Evolutionary conservation across 2,329 filamentous ascomycete species (phyloP).

Genomic region (Penicillium paneum): DNA sequence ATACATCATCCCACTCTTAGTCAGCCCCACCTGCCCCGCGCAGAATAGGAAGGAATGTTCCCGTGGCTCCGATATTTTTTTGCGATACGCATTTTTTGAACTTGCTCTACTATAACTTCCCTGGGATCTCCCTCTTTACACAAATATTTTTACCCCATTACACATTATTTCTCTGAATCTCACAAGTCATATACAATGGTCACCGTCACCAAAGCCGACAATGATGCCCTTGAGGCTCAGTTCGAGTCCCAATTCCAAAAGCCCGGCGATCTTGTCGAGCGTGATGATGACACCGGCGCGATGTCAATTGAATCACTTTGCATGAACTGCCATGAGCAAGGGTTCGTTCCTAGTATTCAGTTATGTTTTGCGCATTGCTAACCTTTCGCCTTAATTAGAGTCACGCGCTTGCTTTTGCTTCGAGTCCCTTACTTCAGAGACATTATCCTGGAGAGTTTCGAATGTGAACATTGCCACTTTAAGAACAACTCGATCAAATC

Average conservation of each 20-base stretch:
- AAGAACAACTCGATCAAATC: conserved; percentile 93
- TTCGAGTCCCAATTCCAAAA: conserved; percentile 37
- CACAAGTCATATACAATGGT: conserved; percentile 26
- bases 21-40: conserved; percentile 20
- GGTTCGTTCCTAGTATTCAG: conserved; percentile 48
- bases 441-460: conserved; percentile 95
- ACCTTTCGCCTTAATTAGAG: conserved; percentile 40
- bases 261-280: conserved; percentile 38
- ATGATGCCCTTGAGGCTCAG: conserved; percentile 19
- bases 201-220: conserved; percentile 23
- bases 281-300: conserved; percentile 42
- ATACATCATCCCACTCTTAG: conserved; percentile 12
- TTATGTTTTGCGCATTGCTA: not conserved
- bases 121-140: not conserved
- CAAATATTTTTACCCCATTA: not conserved
- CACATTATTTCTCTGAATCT: not conserved
- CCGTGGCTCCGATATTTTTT: conserved; percentile 25
- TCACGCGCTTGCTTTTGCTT: conserved; percentile 81
- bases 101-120: not conserved
- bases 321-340: conserved; percentile 82
- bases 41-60: conserved; percentile 33
- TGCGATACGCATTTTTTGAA: conserved; percentile 14
- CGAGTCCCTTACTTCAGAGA: conserved; percentile 96
- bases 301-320: conserved; percentile 66
- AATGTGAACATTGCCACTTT: conserved; percentile 83